These are phyloP conservation scores for Boletus rex-veris DNA, from an alignment of 768 basidiomycete species.

Conservation along the genomic window DNA sequence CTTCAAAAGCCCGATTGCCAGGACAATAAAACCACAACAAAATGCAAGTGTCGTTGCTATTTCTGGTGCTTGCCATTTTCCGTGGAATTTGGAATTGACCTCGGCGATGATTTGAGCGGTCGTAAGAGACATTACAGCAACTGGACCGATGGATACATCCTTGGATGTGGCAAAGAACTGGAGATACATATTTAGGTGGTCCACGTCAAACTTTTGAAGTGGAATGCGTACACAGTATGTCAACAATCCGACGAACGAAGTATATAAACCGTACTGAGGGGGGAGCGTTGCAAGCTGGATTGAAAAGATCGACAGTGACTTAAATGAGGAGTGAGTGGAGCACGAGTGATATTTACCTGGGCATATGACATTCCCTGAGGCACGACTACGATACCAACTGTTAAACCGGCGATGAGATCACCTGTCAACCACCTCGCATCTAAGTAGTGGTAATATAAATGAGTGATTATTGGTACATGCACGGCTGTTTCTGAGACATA, in stretches of 20 bases:
- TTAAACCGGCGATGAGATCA: constrained; percentile 89
- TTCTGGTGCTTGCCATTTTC: constrained; percentile 58
- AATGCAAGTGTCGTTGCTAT: constrained; percentile 87
- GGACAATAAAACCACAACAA: constrained; percentile 86
- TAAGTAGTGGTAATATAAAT: constrained; percentile 19
- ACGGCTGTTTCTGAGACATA: constrained; percentile 22
- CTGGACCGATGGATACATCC: constrained; percentile 97
- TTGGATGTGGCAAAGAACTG: constrained; percentile 96
- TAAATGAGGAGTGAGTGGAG: neutral
- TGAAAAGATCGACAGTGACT: neutral
- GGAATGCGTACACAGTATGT: constrained; percentile 71
- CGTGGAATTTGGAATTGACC: constrained; percentile 52
- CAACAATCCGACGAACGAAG: constrained; percentile 85
- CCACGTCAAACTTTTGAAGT: neutral
- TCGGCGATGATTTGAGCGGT: constrained; percentile 77
- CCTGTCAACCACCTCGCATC: constrained; percentile 79
- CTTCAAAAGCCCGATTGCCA: constrained; percentile 84
- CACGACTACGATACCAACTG: constrained; percentile 92
- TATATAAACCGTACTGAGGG: constrained; percentile 89
- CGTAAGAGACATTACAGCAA: constrained; percentile 96
- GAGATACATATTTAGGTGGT: neutral
- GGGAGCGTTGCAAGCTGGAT: constrained; percentile 77
- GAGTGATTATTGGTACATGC: neutral
- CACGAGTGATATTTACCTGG: constrained; percentile 38
- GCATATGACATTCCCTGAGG: constrained; percentile 94